phyloP scores from a whole-genome alignment of 2,329 filamentous ascomycete species.

The Coniochaeta prunicola region DNA sequence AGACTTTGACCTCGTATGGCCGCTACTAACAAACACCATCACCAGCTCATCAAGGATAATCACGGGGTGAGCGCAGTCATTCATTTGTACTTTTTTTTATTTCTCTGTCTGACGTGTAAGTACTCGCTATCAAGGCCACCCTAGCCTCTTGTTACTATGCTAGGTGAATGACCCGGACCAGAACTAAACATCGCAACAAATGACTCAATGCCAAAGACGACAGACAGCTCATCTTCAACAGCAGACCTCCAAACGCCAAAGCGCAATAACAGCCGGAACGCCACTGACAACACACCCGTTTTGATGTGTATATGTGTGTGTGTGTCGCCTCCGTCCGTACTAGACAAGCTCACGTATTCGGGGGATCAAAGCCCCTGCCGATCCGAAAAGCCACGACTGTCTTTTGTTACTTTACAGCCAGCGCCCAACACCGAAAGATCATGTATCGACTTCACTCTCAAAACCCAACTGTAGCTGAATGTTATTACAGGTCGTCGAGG shows the following conservation, averaged over 20 bases:
- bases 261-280: constrained; percentile 13
- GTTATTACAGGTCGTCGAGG: constrained; percentile 28
- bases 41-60: neutral
- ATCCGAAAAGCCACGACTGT: neutral
- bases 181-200: neutral
- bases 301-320: constrained; percentile 40
- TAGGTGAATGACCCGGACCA: neutral
- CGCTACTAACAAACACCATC: too few relatives aligned
- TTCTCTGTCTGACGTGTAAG: neutral
- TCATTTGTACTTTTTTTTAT: neutral
- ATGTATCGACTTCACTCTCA: constrained; percentile 14
- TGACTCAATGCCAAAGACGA: neutral
- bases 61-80: too few relatives aligned
- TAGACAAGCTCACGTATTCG: neutral
- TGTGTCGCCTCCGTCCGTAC: constrained; percentile 17
- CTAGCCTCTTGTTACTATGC: neutral
- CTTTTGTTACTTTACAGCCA: constrained; percentile 10
- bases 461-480: constrained; percentile 17
- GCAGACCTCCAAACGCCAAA: constrained; percentile 4
- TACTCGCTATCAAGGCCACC: neutral
- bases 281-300: constrained; percentile 31
- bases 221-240: neutral
- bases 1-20: too few relatives aligned
- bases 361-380: neutral
- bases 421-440: constrained; percentile 11